Base-by-base conservation (phyloP, 495 filamentous ascomycete species). In the Penicillium silybi region DNA sequence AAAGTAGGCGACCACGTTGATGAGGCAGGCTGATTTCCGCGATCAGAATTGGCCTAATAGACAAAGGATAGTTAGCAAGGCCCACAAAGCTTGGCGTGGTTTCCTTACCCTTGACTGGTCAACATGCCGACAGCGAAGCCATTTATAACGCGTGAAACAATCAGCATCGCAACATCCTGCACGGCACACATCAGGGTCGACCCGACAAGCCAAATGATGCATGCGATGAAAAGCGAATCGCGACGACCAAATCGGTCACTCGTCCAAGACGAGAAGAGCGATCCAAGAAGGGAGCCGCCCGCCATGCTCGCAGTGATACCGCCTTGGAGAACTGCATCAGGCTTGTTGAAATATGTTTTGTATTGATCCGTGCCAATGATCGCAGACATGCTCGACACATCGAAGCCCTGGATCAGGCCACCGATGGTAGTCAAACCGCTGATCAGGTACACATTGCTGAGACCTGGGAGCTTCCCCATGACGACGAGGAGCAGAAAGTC, bases 331-430 rank as follows among this genome's bases (percentile, higher is more conserved):
- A 59, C 57, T 15, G 57, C 17, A 35, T 61, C 17, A 3, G 57
- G 57, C 22, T 50, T 46, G 22, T 59, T 41, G 48, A 59, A 60
- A 25, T 60, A 56, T 4, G 18, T 19, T 39, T 60, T 60, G 17
- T 60, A 60, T n/a, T 56, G 41, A 44, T 60, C 45, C 16, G 57
- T 60, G n/a, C 57, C 57, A 42, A 60, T 60, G 29, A 60, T 60
- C 1, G 52, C 57, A 34, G 57, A 60, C 53, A 60, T 60, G 37
- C 53, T 60, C 4, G 57, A 60, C 44, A 60, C 57, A 47, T 60
- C 57, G 38, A 60, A 60, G 41, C 57, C 57, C 32, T 60, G 53
- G 20, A 60, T 53, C 5, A 60, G 46, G 37, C 57, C 57, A 4
- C 53, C 57, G 39, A 60, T 48, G 37, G 57, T 60, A 22, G 57